phyloP scores from a whole-genome alignment of 2,329 filamentous ascomycete species.

The Cryphonectria radicalis region DNA sequence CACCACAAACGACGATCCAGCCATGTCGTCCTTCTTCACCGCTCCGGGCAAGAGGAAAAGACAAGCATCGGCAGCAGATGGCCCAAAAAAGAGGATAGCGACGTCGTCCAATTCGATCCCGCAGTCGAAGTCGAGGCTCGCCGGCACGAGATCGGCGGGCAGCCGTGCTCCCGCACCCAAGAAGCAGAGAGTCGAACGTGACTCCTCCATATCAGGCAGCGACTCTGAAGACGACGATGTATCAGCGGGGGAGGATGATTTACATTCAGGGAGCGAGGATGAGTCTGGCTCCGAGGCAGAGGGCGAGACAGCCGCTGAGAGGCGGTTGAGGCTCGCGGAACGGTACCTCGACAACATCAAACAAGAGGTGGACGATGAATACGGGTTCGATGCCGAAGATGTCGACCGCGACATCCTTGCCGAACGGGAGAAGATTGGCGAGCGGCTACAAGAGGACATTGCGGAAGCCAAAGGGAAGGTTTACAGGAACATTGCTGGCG shows the following conservation, averaged over 20 bases:
- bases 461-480: constrained; percentile 89
- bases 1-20: constrained; percentile 36
- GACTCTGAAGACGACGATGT: constrained; percentile 69
- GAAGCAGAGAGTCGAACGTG: constrained; percentile 50
- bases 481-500: constrained; percentile 77
- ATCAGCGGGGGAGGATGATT: constrained; percentile 36
- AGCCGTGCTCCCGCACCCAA: constrained; percentile 41
- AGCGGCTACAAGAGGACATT: constrained; percentile 88
- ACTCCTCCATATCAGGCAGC: constrained; percentile 87
- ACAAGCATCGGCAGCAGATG: constrained; percentile 51
- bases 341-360: constrained; percentile 90
- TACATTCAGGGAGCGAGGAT: constrained; percentile 48
- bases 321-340: constrained; percentile 84
- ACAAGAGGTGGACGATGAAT: constrained; percentile 74
- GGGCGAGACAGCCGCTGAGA: constrained; percentile 86
- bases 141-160: constrained; percentile 39
- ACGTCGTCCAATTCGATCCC: constrained; percentile 46
- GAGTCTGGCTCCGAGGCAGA: constrained; percentile 76
- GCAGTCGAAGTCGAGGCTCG: constrained; percentile 47
- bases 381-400: constrained; percentile 90
- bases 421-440: constrained; percentile 86
- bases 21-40: constrained; percentile 97
- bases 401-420: constrained; percentile 93
- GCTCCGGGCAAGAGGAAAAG: constrained; percentile 90
- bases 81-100: constrained; percentile 63